Conservation (phyloP, 176 grass and related monocot species). For the Dactylis glomerata region DNA sequence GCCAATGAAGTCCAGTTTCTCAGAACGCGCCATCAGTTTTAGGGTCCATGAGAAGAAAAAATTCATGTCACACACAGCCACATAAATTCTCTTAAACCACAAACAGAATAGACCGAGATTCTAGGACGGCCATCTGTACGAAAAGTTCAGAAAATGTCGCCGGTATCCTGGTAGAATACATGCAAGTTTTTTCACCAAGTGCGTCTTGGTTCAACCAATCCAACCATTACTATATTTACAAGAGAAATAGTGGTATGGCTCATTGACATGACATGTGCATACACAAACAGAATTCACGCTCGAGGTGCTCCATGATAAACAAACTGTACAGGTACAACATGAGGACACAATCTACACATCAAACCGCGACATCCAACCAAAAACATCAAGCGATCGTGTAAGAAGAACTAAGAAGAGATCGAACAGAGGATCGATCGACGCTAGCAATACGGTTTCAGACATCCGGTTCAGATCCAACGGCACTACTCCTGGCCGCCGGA, state of each 20-base stretch:
- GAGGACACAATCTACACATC: background rate
- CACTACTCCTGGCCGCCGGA: background rate
- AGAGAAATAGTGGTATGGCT: background rate
- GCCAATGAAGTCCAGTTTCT: background rate
- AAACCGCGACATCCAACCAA: background rate
- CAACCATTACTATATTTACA: background rate
- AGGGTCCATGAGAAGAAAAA: background rate
- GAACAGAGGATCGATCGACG: background rate
- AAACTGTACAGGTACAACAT: background rate
- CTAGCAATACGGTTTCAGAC: background rate
- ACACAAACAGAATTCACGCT: background rate
- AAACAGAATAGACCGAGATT: background rate
- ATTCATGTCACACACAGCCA: background rate
- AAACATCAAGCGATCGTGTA: background rate
- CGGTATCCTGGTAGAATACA: background rate
- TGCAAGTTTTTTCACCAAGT: background rate
- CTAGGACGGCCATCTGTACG: background rate
- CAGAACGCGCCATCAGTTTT: background rate
- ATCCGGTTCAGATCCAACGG: constrained; percentile 9
- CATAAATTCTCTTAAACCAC: background rate
- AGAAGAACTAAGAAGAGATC: background rate
- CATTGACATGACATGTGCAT: background rate
- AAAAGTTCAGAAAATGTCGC: background rate
- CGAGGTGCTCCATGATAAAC: background rate
- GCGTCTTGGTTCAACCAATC: background rate